Evolutionary conservation across 768 basidiomycete genomes (phyloP), one percentile per base, ranked within the genome.

Genomic region (Neoboletus brunneissimus): DNA sequence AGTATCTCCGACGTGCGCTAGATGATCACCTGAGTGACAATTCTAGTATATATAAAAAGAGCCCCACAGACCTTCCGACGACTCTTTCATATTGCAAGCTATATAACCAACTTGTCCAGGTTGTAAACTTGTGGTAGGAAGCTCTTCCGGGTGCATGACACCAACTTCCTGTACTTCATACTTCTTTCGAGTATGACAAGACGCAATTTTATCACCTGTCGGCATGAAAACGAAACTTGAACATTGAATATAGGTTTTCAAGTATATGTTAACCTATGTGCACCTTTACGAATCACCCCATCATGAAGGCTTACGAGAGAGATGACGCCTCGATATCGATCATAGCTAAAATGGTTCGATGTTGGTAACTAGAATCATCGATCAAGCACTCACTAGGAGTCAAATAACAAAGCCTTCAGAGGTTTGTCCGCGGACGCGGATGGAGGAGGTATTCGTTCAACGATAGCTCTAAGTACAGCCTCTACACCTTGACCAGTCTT

Each of bases 31-130:
- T 67, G 32, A 58, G 42, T 13, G 13, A 31, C 12, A 40, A 37
- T n/a, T 38, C 31, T 12, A 16, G n/a, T 10, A 13, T n/a, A n/a
- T n/a, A n/a, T n/a, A 29, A 49, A 31, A 32, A 11, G 1, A 29
- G 15, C 13, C 35, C 15, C 35, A 49, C 67, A 42, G 54, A 94
- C 94, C 94, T 78, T 98, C 94, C 15, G 89, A 84, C 11, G 91
- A 90, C 63, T 97, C 89, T 71, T 98, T 99, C 96, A 99, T 98
- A 67, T 94, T 96, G 72, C 96, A 98, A 1, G 93, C 89, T 54
- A 92, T 81, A 65, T 85, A 94, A 16, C 92, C 91, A 18, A 94
- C 92, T 73, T 94, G 91, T 7, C 91, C 91, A 35, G 89, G 82
- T 54, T 80, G 79, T 45, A 94, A 74, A 53, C 77, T 79, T 12